Evolutionary conservation across 2,329 filamentous ascomycete species (phyloP).

Genomic region (Trichoderma atroviride): DNA sequence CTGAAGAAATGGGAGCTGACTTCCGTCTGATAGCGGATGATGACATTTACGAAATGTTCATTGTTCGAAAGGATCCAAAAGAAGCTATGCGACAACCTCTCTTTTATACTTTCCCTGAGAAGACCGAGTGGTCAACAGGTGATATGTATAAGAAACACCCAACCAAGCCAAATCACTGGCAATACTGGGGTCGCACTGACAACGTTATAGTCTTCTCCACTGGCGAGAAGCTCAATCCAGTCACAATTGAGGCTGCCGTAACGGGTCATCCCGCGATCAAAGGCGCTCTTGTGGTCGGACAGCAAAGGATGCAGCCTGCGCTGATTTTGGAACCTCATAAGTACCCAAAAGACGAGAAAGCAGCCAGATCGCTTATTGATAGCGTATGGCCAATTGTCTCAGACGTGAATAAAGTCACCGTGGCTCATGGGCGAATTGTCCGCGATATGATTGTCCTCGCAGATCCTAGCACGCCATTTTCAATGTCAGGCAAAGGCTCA

Average conservation of each 20-base stretch:
- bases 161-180: conserved; percentile 39
- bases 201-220: conserved; percentile 47
- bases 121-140: conserved; percentile 42
- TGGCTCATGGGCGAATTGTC: conserved; percentile 51
- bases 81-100: conserved; percentile 40
- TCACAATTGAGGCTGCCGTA: conserved; percentile 41
- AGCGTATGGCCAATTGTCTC: conserved; percentile 49
- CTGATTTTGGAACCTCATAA: conserved; percentile 50
- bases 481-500: conserved; percentile 50
- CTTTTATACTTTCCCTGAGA: conserved; percentile 44
- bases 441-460: conserved; percentile 45
- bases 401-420: conserved; percentile 47
- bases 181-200: conserved; percentile 43
- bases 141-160: conserved; percentile 44
- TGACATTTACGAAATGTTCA: conserved; percentile 38
- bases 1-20: conserved; percentile 45
- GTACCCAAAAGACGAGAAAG: conserved; percentile 34
- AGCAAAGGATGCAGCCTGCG: conserved; percentile 49
- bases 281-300: conserved; percentile 46
- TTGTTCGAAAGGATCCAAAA: conserved; percentile 42
- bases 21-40: conserved; percentile 38
- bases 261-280: conserved; percentile 35
- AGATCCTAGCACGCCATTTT: conserved; percentile 46
- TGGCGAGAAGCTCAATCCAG: conserved; percentile 48
- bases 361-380: conserved; percentile 41